phyloP scores from a whole-genome alignment of 768 basidiomycete genomes.

The Plicaturopsis crispa region DNA sequence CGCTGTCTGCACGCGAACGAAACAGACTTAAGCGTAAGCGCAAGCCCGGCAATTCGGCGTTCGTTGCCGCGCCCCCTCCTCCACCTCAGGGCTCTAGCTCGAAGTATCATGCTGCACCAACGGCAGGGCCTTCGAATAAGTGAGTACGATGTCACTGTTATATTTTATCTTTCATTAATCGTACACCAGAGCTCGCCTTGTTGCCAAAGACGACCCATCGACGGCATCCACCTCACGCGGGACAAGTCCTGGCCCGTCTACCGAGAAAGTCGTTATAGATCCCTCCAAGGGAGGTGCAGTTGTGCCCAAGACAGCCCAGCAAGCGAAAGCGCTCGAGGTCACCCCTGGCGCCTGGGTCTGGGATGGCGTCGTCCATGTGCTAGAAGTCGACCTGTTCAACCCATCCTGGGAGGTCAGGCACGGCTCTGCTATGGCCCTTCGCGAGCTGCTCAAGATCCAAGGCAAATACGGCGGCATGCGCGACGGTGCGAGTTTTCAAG shows the following conservation, averaged over 20 bases:
- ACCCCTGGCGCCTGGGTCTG: constrained; percentile 75
- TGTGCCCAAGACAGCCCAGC: constrained; percentile 67
- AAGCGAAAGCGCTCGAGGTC: constrained; percentile 73
- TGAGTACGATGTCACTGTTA: constrained; percentile 17
- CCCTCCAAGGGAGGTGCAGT: constrained; percentile 83
- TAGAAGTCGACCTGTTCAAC: constrained; percentile 80
- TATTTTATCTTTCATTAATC: not conserved
- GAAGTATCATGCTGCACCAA: constrained; percentile 54
- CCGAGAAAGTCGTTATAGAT: constrained; percentile 70
- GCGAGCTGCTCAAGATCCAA: constrained; percentile 81
- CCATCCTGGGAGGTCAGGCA: constrained; percentile 91
- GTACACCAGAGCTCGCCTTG: constrained; percentile 57
- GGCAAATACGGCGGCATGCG: constrained; percentile 78
- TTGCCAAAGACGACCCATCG: constrained; percentile 59
- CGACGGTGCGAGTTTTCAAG: constrained; percentile 42
- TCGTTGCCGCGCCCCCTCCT: constrained; percentile 68
- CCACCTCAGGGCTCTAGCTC: constrained; percentile 47
- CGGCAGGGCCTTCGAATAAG: constrained; percentile 56
- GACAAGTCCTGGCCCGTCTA: constrained; percentile 41
- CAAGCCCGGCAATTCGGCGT: constrained; percentile 77
- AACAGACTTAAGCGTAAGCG: constrained; percentile 94
- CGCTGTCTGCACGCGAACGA: constrained; percentile 84
- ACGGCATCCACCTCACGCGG: constrained; percentile 42
- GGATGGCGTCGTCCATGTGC: constrained; percentile 73
- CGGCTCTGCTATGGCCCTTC: constrained; percentile 85